These are phyloP conservation scores for Apophysomyces variabilis DNA, from an alignment of 371 early-diverging fungal species.

Conservation along the genomic window DNA sequence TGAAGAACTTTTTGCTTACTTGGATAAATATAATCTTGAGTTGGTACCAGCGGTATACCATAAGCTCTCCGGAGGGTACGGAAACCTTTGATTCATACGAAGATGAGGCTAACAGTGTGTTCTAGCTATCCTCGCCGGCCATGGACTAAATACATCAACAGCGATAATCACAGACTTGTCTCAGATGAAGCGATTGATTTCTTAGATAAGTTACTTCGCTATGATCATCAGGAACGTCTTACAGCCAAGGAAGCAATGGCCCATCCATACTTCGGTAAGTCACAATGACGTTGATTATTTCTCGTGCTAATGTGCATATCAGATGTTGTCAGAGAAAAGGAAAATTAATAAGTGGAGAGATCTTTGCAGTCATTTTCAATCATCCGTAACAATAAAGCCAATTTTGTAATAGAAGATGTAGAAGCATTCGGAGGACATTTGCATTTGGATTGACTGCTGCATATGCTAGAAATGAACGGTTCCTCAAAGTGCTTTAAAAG, in stretches of 20 bases:
- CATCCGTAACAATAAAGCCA: background rate
- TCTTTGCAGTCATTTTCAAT: background rate
- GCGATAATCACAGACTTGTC: constrained; percentile 83
- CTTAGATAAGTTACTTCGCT: constrained; percentile 91
- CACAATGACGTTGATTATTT: background rate
- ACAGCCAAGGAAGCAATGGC: constrained; percentile 97
- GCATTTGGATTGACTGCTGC: no score
- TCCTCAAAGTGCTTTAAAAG: background rate
- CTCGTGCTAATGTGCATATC: background rate
- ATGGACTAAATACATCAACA: constrained; percentile 90
- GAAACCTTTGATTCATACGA: no score
- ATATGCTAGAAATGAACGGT: background rate
- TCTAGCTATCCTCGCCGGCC: constrained; percentile 87
- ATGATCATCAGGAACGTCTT: constrained; percentile 97
- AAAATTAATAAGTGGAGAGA: background rate
- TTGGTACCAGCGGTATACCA: constrained; percentile 85
- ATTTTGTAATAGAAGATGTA: no score
- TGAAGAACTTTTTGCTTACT: constrained; percentile 89
- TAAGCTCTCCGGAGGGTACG: constrained; percentile 72
- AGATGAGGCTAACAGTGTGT: background rate
- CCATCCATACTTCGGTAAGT: constrained; percentile 90
- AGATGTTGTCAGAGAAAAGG: constrained; percentile 5
- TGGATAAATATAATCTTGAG: constrained; percentile 94
- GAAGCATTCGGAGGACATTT: background rate
- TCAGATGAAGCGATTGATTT: constrained; percentile 94